Base-by-base conservation (phyloP, 345 rosid genomes). In the Rhodomyrtus tomentosa region DNA sequence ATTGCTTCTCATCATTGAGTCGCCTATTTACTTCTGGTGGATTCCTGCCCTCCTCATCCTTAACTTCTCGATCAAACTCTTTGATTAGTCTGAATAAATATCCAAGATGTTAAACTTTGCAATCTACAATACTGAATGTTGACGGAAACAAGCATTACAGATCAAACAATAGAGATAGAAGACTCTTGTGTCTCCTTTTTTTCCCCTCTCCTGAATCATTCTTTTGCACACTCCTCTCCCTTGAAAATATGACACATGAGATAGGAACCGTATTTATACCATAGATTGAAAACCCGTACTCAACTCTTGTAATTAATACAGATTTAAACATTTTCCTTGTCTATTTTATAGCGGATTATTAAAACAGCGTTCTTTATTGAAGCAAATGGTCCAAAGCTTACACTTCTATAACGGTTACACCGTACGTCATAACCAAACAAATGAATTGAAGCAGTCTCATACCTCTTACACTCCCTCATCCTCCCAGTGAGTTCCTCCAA, bases 391-490 rank as follows among this genome's bases (percentile, higher is more conserved):
- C 24, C 50, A 62, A 25, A 59, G 56, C 49, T 68, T 22, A 72
- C 51, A 50, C 54, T 50, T 49, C 45, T 27, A 22, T 40, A 5
- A 73, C 29, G 27, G 45, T 13, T 51, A 82, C n/a, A 42, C 14
- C 27, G 36, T 62, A 48, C 38, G 1, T 15, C n/a, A 40, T 18
- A 50, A 68, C 50, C 76, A 76, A 62, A 84, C 21, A 56, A 16
- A 50, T 20, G 55, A 42, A 81, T 52, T 20, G 25, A 83, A 83
- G 15, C 51, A 29, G 20, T 20, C 74, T 72, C 73, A 74, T 68
- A 94, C 99, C 99, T 90, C 93, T 97, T 97, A 89, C 99, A 97
- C 81, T 95, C 99, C 90, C 98, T 90, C 99, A 97, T 97, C 92
- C 88, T 96, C 62, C 91, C 96, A 29, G 99, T 95, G 83, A 97